Percentiles rank a stretch among this genome's conserved stretches.
Evolutionary conservation across 371 early-diverging fungal genomes (phyloP).

Genomic region (Choanephora cucurbitarum): DNA sequence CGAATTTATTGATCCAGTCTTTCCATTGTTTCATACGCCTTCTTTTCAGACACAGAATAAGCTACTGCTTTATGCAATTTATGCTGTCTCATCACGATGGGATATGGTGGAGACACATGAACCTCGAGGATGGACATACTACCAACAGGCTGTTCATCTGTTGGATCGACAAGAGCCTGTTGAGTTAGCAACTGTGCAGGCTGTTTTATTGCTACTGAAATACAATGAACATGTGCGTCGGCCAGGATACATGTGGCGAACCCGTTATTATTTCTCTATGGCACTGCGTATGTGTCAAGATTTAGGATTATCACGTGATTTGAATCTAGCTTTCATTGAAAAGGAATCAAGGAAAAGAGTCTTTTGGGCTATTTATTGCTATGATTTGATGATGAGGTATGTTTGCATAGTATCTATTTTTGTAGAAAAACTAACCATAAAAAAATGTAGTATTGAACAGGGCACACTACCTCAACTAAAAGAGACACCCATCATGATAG

Average conservation of each 20-base stretch:
- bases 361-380: slow-evolving; percentile 36
- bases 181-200: slow-evolving; percentile 33
- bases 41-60: slow-evolving; percentile 27
- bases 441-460: slow-evolving; percentile 22
- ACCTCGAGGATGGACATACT: slow-evolving; percentile 32
- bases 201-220: slow-evolving; percentile 32
- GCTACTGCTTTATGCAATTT: slow-evolving; percentile 34
- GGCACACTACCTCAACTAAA: slow-evolving; percentile 23
- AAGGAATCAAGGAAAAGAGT: slow-evolving; percentile 28
- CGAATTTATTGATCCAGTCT: slow-evolving; percentile 63
- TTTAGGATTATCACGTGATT: slow-evolving; percentile 22
- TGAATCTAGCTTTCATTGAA: slow-evolving; percentile 5
- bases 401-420: too few species aligned
- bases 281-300: slow-evolving; percentile 33
- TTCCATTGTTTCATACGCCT: slow-evolving; percentile 64
- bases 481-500: slow-evolving; percentile 6
- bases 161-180: slow-evolving; percentile 24
- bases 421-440: too few species aligned
- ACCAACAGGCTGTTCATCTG: slow-evolving; percentile 27
- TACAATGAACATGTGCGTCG: slow-evolving; percentile 39
- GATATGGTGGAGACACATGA: slow-evolving; percentile 18
- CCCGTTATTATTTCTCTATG: slow-evolving; percentile 30
- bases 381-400: slow-evolving; percentile 43
- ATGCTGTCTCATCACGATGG: slow-evolving; percentile 36
- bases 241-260: slow-evolving; percentile 35